Evolutionary conservation across 1,284 basidiomycete species (phyloP).

Genomic region (Tilletia horrida): DNA sequence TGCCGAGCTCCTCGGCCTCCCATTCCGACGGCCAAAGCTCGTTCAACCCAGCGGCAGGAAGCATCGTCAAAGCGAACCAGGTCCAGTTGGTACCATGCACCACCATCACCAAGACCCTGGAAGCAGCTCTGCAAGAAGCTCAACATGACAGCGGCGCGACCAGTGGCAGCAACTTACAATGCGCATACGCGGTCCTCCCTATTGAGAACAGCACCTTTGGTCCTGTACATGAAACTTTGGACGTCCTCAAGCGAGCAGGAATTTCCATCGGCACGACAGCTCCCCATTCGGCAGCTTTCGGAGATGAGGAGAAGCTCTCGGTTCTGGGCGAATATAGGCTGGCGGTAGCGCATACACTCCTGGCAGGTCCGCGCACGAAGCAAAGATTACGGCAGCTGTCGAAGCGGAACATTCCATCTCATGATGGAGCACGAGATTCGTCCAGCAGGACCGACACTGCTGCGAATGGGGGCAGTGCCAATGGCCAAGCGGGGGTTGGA

Average conservation of each 20-base stretch:
- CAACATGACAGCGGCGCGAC: background rate
- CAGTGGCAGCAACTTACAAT: background rate
- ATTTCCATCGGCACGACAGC: background rate
- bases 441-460: background rate
- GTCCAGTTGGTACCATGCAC: slow-evolving; percentile 9
- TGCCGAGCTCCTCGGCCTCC: background rate
- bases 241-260: background rate
- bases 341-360: slow-evolving; percentile 2
- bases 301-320: background rate
- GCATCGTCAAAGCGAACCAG: background rate
- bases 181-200: slow-evolving; percentile 11
- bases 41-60: background rate
- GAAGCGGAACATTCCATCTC: no score
- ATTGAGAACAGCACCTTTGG: slow-evolving; percentile 16
- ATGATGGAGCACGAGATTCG: background rate
- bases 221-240: background rate
- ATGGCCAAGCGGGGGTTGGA: background rate
- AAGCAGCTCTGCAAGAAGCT: background rate
- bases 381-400: slow-evolving; percentile 4
- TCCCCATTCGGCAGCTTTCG: background rate
- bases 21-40: background rate
- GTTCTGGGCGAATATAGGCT: background rate
- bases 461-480: background rate
- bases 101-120: background rate
- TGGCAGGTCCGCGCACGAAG: background rate